These are phyloP conservation scores for Cornus kousa DNA, from an alignment of 148 eudicot species.

Conservation along the genomic window DNA sequence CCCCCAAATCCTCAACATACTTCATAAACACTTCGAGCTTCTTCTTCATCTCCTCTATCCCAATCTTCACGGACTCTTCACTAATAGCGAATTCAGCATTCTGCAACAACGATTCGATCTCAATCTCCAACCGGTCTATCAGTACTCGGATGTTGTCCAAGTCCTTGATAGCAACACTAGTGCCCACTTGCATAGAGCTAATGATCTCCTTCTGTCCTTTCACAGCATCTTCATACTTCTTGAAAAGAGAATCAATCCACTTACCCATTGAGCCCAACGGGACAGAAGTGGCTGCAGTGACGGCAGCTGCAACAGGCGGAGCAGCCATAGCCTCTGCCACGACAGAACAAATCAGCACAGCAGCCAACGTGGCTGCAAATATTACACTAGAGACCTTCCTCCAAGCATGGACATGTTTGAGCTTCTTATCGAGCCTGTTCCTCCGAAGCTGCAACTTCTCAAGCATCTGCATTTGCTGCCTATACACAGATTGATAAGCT, in stretches of 20 bases:
- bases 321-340: slow-evolving; percentile 79
- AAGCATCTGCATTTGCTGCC: slow-evolving; percentile 62
- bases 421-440: slow-evolving; percentile 71
- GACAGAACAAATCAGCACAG: slow-evolving; percentile 76
- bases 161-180: slow-evolving; percentile 66
- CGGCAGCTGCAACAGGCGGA: slow-evolving; percentile 68
- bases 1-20: slow-evolving; percentile 66
- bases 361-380: slow-evolving; percentile 73
- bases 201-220: slow-evolving; percentile 75
- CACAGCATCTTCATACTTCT: slow-evolving; percentile 62
- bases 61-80: slow-evolving; percentile 55
- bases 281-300: slow-evolving; percentile 65
- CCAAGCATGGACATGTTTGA: slow-evolving; percentile 62
- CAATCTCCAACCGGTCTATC: slow-evolving; percentile 59
- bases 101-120: slow-evolving; percentile 48
- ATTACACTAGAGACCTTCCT: slow-evolving; percentile 64
- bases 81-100: slow-evolving; percentile 48
- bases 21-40: slow-evolving; percentile 58
- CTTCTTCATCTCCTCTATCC: slow-evolving; percentile 60
- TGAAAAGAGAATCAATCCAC: slow-evolving; percentile 73
- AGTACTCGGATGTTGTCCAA: slow-evolving; percentile 66
- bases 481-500: slow-evolving; percentile 65
- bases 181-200: slow-evolving; percentile 72
- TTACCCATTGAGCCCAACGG: slow-evolving; percentile 85
- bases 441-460: slow-evolving; percentile 63